Base-by-base conservation (phyloP, 495 filamentous ascomycete species). In the Tuber calosporum region DNA sequence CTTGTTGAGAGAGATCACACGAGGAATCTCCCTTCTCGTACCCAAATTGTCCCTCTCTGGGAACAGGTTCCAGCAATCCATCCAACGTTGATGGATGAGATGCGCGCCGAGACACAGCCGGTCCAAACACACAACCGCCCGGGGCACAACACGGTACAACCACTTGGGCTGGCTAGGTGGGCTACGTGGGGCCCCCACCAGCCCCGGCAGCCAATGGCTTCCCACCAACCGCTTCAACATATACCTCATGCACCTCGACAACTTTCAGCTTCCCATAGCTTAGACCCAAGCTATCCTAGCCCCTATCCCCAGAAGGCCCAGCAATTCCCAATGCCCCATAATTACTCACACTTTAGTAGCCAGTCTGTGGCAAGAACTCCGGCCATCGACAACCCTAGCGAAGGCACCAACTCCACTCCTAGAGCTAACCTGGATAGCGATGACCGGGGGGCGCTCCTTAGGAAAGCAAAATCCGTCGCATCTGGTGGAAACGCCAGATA, bases 31-130 rank as follows among this genome's bases (percentile, higher is more conserved):
- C n/a, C 1, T 34, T 62, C 53, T 2, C 26, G 26, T 62, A 30
- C 26, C 26, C 53, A 34, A 17, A 34, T 34, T 1, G 15, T 62
- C 26, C 26, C 53, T 62, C 53, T 62, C 53, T 34, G 53, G 53
- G 53, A 62, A 17, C 53, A 62, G 53, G 8, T 62, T 34, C 53
- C 53, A 62, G 53, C 53, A 19, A 62, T 62, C 53, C 53, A 62
- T 26, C 53, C 53, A 34, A 62, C 53, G 17, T 62, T 34, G 4
- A 62, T 62, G 13, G 53, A 62, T 34, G 53, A 62, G 53, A 5
- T 62, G 53, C 53, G 53, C 26, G 30, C 26, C 34, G 34, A 62
- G 26, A 62, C 53, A 30, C 53, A 62, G 26, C 26, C 26, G 53
- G 26, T 15, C 30, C 53, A 62, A 62, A 62, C 53, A 17, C 13